Conservation (phyloP, 257 asterid genomes). For the Solanum ossicruentum region DNA sequence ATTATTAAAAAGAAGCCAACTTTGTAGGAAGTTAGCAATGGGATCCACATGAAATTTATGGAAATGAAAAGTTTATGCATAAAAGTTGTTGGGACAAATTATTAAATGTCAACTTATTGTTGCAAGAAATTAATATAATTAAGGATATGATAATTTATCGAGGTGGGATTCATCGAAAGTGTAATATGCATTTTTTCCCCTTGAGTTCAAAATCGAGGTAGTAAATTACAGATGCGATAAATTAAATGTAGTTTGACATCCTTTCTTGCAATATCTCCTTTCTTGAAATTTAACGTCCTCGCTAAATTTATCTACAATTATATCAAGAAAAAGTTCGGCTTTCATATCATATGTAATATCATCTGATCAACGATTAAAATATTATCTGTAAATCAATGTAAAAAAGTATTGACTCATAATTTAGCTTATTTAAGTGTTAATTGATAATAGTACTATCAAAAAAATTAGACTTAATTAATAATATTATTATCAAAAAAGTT, state of each 20-base stretch:
- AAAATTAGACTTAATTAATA: background rate
- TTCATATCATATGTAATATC: background rate
- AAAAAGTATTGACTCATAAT: background rate
- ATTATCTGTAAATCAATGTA: background rate
- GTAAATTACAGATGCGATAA: no score
- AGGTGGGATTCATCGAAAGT: background rate
- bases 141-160: background rate
- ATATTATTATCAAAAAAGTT: background rate
- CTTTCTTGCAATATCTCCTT: no score
- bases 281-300: no score
- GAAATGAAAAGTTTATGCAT: background rate
- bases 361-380: background rate
- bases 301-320: no score
- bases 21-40: background rate
- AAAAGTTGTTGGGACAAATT: background rate
- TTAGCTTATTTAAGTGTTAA: background rate
- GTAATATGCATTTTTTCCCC: background rate
- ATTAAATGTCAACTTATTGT: background rate
- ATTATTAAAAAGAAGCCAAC: background rate
- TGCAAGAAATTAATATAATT: background rate
- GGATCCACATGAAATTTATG: background rate
- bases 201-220: no score
- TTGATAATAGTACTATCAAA: background rate
- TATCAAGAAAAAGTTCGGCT: background rate
- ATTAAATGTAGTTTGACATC: no score